Evolutionary conservation across 495 filamentous ascomycete genomes (phyloP).

Genomic region (Penicillium bialowiezense): DNA sequence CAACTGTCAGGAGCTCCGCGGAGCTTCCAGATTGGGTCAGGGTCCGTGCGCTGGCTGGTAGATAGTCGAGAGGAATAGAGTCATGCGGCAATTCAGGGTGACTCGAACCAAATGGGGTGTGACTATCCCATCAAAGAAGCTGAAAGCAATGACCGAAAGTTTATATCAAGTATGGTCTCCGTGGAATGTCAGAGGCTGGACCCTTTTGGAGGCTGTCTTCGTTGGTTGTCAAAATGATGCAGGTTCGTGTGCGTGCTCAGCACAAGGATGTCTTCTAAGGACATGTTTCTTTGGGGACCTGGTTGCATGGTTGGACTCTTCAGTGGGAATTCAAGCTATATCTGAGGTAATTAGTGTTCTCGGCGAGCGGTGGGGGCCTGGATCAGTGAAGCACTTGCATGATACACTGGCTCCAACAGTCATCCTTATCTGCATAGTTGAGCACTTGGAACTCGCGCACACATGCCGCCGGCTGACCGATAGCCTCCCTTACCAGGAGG

Average conservation of each 20-base stretch:
- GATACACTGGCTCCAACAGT: not conserved
- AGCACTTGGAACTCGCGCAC: not conserved
- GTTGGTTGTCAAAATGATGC: not conserved
- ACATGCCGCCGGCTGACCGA: not conserved
- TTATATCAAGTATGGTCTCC: not conserved
- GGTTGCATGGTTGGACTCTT: not conserved
- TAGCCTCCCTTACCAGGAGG: not conserved
- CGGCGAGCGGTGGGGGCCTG: not conserved
- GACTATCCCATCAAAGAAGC: not conserved
- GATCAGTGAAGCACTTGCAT: not conserved
- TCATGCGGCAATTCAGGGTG: too few relatives aligned
- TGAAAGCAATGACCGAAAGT: not conserved
- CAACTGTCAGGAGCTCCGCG: too few relatives aligned
- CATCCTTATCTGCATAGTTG: not conserved
- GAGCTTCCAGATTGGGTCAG: too few relatives aligned
- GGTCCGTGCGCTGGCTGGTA: too few relatives aligned
- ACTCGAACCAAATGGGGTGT: too few relatives aligned
- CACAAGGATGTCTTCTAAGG: not conserved
- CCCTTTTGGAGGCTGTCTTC: not conserved
- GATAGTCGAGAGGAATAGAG: too few relatives aligned
- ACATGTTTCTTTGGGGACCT: not conserved
- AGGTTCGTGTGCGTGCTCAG: not conserved
- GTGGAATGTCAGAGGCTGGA: not conserved
- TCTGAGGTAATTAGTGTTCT: slow-evolving; percentile 1
- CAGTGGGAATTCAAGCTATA: not conserved